Percentiles rank a stretch among this genome's conserved stretches.
These are phyloP conservation scores for Lepidium campestre DNA, from an alignment of 441 rosid species.

Conservation along the genomic window DNA sequence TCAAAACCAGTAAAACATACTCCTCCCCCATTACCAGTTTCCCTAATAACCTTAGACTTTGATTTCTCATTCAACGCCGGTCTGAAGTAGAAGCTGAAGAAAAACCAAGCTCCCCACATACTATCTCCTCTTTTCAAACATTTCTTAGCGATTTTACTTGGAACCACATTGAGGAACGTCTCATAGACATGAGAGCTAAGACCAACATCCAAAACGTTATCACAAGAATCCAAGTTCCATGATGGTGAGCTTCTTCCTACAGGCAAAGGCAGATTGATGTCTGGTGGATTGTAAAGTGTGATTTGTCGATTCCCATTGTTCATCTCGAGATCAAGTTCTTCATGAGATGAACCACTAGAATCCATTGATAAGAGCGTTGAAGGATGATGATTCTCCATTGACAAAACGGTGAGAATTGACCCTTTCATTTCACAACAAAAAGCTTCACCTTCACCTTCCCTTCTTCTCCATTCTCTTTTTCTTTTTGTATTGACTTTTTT, in stretches of 20 bases:
- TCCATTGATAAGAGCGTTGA: slow-evolving; percentile 68
- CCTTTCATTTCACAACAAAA: slow-evolving; percentile 42
- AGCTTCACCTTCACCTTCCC: not conserved
- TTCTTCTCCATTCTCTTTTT: not conserved
- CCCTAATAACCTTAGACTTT: slow-evolving; percentile 48
- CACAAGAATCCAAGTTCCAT: slow-evolving; percentile 51
- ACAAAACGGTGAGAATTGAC: slow-evolving; percentile 44
- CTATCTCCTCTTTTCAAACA: slow-evolving; percentile 56
- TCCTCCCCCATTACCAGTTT: slow-evolving; percentile 20
- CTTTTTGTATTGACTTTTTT: not conserved
- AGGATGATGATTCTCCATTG: slow-evolving; percentile 67
- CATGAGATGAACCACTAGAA: slow-evolving; percentile 56
- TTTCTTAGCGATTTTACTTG: slow-evolving; percentile 37
- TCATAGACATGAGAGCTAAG: slow-evolving; percentile 45
- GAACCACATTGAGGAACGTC: slow-evolving; percentile 34
- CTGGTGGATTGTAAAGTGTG: slow-evolving; percentile 55
- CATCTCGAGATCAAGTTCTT: slow-evolving; percentile 56
- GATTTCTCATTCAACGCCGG: slow-evolving; percentile 57
- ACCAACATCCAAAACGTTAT: slow-evolving; percentile 48
- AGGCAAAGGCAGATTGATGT: slow-evolving; percentile 63
- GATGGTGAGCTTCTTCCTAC: slow-evolving; percentile 43
- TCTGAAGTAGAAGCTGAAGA: slow-evolving; percentile 63
- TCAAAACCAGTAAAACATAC: slow-evolving; percentile 42
- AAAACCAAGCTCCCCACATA: slow-evolving; percentile 81
- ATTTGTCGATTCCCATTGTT: slow-evolving; percentile 30